phyloP scores from a whole-genome alignment of 345 rosid genomes.

The Clarkia xantiana region DNA sequence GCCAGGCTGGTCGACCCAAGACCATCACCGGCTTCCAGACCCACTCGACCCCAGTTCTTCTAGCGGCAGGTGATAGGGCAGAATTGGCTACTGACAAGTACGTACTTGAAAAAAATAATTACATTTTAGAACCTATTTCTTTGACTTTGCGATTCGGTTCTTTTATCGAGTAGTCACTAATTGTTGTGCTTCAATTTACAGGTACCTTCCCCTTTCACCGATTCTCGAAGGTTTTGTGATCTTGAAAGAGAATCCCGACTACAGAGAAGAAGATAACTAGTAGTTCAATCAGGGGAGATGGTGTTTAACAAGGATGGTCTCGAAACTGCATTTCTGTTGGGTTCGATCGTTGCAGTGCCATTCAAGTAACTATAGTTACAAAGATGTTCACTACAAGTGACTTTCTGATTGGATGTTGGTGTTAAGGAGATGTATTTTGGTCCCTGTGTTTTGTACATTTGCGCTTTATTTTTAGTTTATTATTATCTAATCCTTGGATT shows the following conservation, averaged over 20 bases:
- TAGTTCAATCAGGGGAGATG: no score
- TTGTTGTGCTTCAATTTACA: slow-evolving; percentile 9
- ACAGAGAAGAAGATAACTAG: slow-evolving; percentile 51
- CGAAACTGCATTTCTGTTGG: no score
- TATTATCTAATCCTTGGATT: no score
- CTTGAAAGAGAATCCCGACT: slow-evolving; percentile 70
- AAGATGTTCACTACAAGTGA: no score
- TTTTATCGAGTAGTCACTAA: background rate
- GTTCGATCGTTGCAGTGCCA: no score
- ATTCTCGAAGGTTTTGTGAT: slow-evolving; percentile 89
- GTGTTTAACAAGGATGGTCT: no score
- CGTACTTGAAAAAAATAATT: background rate
- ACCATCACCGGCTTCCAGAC: slow-evolving; percentile 97
- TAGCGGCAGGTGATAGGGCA: slow-evolving; percentile 92
- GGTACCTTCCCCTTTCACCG: slow-evolving; percentile 78
- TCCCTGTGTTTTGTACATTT: no score
- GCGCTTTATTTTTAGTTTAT: no score
- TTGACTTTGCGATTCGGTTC: background rate
- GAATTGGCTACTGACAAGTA: slow-evolving; percentile 93
- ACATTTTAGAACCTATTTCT: background rate
- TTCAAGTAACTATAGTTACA: no score
- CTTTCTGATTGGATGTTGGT: no score
- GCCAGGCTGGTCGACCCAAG: slow-evolving; percentile 93
- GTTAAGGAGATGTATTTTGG: no score
- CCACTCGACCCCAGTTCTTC: slow-evolving; percentile 84